Conservation (phyloP, 257 asterid genomes). For the Jacaranda copaia region DNA sequence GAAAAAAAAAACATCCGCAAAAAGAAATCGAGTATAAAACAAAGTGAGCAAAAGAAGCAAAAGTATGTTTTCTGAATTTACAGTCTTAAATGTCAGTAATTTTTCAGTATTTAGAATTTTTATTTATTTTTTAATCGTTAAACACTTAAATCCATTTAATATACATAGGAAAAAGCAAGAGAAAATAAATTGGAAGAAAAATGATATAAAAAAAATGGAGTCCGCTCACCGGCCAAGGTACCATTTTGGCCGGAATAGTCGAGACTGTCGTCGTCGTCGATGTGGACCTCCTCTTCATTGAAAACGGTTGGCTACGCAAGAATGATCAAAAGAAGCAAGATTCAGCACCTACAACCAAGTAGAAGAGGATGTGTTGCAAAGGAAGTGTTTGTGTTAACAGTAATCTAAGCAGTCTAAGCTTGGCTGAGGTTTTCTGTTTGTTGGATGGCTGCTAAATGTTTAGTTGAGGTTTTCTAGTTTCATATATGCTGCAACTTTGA, state of each 20-base stretch:
- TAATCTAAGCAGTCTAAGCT: constrained; percentile 18
- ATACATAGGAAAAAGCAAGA: constrained; percentile 29
- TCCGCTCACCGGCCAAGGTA: constrained; percentile 71
- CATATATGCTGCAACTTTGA: neutral
- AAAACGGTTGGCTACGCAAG: constrained; percentile 66
- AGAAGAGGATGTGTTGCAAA: constrained; percentile 11
- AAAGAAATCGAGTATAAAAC: too few species aligned
- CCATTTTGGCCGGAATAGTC: constrained; percentile 63
- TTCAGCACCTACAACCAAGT: constrained; percentile 47
- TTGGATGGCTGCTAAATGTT: constrained; percentile 28
- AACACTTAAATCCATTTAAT: too few species aligned
- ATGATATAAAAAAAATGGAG: constrained; percentile 90
- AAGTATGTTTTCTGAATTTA: too few species aligned
- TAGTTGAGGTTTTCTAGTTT: constrained; percentile 26
- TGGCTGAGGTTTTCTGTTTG: constrained; percentile 22
- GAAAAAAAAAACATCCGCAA: too few species aligned
- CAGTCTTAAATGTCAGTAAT: too few species aligned
- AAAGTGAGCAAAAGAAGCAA: too few species aligned
- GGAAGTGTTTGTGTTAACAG: constrained; percentile 8
- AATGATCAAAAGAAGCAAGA: constrained; percentile 54
- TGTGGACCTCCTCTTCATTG: constrained; percentile 67
- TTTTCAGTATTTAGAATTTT: too few species aligned
- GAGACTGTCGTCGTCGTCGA: constrained; percentile 69
- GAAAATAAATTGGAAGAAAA: constrained; percentile 29
- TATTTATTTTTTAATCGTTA: too few species aligned